These are phyloP conservation scores for Moricandia moricandioides DNA, from an alignment of 345 rosid genomes.

Conservation along the genomic window DNA sequence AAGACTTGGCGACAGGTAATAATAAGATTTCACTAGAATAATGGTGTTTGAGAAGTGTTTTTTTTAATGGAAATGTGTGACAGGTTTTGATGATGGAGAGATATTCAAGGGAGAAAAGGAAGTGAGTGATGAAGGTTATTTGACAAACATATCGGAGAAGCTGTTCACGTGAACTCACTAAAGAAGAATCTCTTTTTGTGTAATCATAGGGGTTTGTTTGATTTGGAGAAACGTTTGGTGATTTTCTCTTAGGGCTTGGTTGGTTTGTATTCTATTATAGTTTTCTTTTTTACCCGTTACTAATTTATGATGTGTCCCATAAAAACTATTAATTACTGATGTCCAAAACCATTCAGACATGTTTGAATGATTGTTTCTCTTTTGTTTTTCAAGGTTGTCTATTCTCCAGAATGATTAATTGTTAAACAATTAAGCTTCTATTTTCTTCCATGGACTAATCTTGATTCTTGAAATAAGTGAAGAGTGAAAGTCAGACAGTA, in stretches of 20 bases:
- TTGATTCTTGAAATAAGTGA: slow-evolving; percentile 1
- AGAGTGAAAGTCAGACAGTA: neutral
- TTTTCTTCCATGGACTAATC: neutral
- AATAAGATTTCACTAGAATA: neutral
- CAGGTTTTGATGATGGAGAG: slow-evolving; percentile 83
- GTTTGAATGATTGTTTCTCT: neutral
- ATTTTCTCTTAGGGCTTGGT: neutral
- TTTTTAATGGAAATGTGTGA: slow-evolving; percentile 22
- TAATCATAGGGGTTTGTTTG: slow-evolving; percentile 20
- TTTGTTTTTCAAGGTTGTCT: neutral
- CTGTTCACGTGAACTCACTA: slow-evolving; percentile 26
- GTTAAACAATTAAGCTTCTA: neutral
- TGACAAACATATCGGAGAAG: slow-evolving; percentile 33
- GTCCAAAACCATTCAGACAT: neutral
- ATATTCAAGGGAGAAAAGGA: slow-evolving; percentile 54
- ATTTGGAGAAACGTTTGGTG: slow-evolving; percentile 1
- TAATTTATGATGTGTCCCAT: neutral
- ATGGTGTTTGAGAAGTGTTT: neutral
- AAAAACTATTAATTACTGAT: neutral
- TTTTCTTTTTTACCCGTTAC: neutral
- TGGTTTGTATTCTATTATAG: neutral
- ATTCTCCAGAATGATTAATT: neutral
- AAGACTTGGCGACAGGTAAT: slow-evolving; percentile 66
- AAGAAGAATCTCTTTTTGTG: slow-evolving; percentile 4
- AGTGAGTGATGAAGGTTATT: slow-evolving; percentile 41